A percentile compares a stretch with the other conserved stretches of the same genome.
These are phyloP conservation scores for Powellomyces hirtus DNA, from an alignment of 192 early-diverging fungal species.

Conservation along the genomic window DNA sequence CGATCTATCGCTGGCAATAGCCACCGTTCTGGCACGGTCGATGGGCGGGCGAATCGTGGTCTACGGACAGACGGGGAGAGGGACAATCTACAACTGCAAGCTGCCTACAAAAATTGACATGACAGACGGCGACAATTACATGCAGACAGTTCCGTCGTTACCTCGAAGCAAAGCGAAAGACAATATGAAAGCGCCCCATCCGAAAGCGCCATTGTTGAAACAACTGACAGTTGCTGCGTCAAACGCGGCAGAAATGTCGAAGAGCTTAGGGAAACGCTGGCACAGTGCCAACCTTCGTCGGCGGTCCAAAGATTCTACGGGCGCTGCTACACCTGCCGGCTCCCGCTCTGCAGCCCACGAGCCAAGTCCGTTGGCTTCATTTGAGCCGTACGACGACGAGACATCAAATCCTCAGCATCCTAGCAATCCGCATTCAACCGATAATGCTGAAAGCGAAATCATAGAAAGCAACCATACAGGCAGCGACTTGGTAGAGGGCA, in stretches of 20 bases:
- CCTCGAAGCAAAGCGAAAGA: not conserved
- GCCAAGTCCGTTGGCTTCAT: too few species aligned
- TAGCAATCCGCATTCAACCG: too few species aligned
- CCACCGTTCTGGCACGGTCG: constrained; percentile 10
- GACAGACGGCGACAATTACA: not conserved
- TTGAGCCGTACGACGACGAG: too few species aligned
- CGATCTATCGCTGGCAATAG: constrained; percentile 16
- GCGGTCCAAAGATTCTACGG: not conserved
- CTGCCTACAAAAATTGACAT: not conserved
- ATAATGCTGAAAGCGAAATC: too few species aligned
- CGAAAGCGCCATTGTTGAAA: not conserved
- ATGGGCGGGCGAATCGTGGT: constrained; percentile 19
- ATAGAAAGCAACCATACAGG: too few species aligned
- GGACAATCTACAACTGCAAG: constrained; percentile 15
- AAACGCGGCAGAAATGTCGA: not conserved
- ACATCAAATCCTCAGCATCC: too few species aligned
- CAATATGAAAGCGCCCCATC: not conserved
- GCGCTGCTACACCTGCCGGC: not conserved
- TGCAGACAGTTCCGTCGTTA: not conserved
- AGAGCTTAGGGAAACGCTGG: not conserved
- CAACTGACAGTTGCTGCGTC: not conserved
- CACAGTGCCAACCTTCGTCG: not conserved
- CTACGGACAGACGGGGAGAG: constrained; percentile 4
- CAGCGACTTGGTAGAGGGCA: too few species aligned
- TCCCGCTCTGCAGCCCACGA: too few species aligned